A percentile compares a stretch with the other conserved stretches of the same genome.
These are phyloP conservation scores for Sordariomycetes sp. DNA, from an alignment of 2,329 filamentous ascomycete species.

Conservation along the genomic window DNA sequence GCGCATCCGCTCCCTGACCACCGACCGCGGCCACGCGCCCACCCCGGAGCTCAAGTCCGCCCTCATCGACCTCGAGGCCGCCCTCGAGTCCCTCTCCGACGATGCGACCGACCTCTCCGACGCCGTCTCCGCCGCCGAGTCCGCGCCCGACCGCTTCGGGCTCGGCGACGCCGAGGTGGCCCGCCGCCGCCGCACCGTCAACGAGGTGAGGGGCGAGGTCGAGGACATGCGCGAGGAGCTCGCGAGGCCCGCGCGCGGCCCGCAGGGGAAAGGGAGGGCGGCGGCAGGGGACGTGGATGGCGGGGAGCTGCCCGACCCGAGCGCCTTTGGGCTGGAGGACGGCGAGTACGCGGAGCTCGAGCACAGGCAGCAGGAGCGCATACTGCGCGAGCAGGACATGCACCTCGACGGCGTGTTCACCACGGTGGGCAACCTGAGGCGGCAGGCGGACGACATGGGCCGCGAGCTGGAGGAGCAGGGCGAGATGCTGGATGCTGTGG, in stretches of 20 bases:
- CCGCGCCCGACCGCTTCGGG: conserved; percentile 78
- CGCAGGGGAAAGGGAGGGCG: not conserved
- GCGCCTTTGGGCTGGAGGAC: conserved; percentile 42
- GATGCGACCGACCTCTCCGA: conserved; percentile 84
- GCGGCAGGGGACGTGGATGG: conserved; percentile 10
- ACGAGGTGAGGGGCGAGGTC: conserved; percentile 81
- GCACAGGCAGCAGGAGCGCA: conserved; percentile 78
- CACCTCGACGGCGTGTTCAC: conserved; percentile 86
- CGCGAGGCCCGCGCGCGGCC: conserved; percentile 32
- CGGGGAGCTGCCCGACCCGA: conserved; percentile 42
- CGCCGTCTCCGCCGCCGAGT: conserved; percentile 78
- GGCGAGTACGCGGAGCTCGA: conserved; percentile 74
- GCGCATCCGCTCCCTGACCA: conserved; percentile 81
- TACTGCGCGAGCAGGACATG: conserved; percentile 92
- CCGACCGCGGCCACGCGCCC: conserved; percentile 34
- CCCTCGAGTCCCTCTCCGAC: conserved; percentile 60
- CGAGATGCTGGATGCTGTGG: conserved; percentile 78
- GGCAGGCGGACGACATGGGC: conserved; percentile 93
- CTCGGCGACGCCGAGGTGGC: conserved; percentile 73
- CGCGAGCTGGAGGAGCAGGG: conserved; percentile 90
- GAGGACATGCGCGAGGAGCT: conserved; percentile 84
- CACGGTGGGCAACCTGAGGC: conserved; percentile 81
- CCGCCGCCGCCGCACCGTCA: conserved; percentile 70
- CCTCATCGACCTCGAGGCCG: conserved; percentile 53
- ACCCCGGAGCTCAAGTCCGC: conserved; percentile 82